Percentiles rank a stretch among this genome's conserved stretches.
Evolutionary conservation across 495 filamentous ascomycete species (phyloP).

Genomic region (Podospora didyma): DNA sequence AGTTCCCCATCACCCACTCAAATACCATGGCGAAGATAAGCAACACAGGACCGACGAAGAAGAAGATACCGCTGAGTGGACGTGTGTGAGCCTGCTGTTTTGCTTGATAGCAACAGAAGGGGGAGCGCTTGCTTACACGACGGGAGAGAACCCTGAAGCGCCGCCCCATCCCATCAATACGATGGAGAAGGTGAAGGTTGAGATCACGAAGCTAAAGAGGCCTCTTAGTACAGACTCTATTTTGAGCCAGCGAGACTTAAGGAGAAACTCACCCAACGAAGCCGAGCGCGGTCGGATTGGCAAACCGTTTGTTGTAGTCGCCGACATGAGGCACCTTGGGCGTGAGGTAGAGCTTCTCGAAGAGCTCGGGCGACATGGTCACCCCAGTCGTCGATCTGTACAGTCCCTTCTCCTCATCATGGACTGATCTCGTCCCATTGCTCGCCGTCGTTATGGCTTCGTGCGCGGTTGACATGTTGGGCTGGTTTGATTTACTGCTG

Average conservation of each 20-base stretch:
- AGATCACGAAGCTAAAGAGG: conserved; percentile 46
- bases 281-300: conserved; percentile 52
- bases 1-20: conserved; percentile 51
- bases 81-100: background rate
- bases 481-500: background rate
- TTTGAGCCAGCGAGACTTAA: background rate
- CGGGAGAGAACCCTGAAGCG: conserved; percentile 43
- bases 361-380: conserved; percentile 51
- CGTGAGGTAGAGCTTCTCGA: conserved; percentile 55
- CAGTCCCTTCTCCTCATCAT: conserved; percentile 38
- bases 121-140: conserved; percentile 36
- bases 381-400: conserved; percentile 34
- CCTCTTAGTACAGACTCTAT: background rate
- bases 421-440: background rate
- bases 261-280: conserved; percentile 44
- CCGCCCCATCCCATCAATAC: conserved; percentile 55
- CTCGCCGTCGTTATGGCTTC: background rate
- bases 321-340: conserved; percentile 47
- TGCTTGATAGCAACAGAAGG: background rate
- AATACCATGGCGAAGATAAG: conserved; percentile 45
- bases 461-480: background rate
- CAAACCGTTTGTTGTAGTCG: conserved; percentile 47
- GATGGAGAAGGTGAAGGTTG: conserved; percentile 41
- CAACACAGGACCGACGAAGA: conserved; percentile 50
- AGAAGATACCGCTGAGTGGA: conserved; percentile 48